These are phyloP conservation scores for Athelia psychrophila DNA, from an alignment of 1,284 basidiomycete genomes.

Conservation along the genomic window DNA sequence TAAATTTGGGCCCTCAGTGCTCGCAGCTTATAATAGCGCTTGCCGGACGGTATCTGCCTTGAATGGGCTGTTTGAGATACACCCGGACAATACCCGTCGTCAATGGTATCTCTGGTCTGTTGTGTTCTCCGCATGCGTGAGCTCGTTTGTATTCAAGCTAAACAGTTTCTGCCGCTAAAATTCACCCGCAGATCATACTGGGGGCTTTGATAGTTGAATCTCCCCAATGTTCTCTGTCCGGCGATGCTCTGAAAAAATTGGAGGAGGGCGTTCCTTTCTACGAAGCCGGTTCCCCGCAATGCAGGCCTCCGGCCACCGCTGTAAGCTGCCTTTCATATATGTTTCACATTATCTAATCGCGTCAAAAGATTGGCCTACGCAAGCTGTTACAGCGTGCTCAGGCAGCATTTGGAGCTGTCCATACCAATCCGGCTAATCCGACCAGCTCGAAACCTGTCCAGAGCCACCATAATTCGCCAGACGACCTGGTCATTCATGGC, in stretches of 20 bases:
- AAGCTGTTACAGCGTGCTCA: slow-evolving; percentile 19
- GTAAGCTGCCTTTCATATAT: slow-evolving; percentile 24
- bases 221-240: slow-evolving; percentile 39
- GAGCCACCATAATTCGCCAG: not conserved
- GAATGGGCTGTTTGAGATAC: slow-evolving; percentile 32
- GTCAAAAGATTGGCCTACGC: slow-evolving; percentile 11
- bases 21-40: slow-evolving; percentile 43
- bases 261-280: slow-evolving; percentile 36
- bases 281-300: slow-evolving; percentile 36
- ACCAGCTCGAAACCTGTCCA: not conserved
- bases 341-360: not conserved
- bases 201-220: slow-evolving; percentile 45
- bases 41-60: slow-evolving; percentile 38
- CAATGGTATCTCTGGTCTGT: slow-evolving; percentile 54
- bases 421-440: not conserved
- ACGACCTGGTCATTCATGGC: not conserved
- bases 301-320: slow-evolving; percentile 36
- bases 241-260: slow-evolving; percentile 37
- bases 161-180: not conserved
- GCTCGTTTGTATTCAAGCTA: slow-evolving; percentile 11
- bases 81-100: slow-evolving; percentile 30
- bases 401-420: slow-evolving; percentile 10
- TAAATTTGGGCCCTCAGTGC: slow-evolving; percentile 44
- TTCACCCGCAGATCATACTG: slow-evolving; percentile 36
- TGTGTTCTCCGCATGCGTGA: slow-evolving; percentile 47